Base-by-base conservation (phyloP, 345 rosid genomes). In the Erysimum cheiranthoides region DNA sequence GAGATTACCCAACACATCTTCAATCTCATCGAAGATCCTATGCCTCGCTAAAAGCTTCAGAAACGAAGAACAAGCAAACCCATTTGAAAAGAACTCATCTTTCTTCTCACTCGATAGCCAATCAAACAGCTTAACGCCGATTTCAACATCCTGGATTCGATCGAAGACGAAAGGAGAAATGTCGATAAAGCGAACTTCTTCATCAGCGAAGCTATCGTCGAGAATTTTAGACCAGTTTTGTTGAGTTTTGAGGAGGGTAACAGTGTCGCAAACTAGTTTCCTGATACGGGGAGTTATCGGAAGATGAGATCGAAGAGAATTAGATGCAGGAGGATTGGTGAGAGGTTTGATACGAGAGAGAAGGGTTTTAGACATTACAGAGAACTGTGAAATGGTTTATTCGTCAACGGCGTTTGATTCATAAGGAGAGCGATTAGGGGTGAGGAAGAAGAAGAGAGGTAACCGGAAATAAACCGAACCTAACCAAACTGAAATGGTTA, bases 261-360 rank as follows among this genome's bases (percentile, higher is more conserved):
- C 63, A 61, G 79, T 79, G 56, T 91, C 86, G 65, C 65, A 64
- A 18, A 91, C 81, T 52, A 86, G 85, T 34, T 57, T 56, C 49
- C 70, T 85, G 73, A 85, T 42, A 49, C 50, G 78, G 49, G 85
- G 82, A 21, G 89, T 64, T 3, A 57, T 56, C 31, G 79, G 78
- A 66, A 78, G 53, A 8, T 74, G 76, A 30, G 89, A 82, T 75
- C 69, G 60, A 3, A 80, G 36, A 30, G 53, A 3, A 25, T 43
- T 59, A 9, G 68, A 50, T 49, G 30, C 54, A 74, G 45, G 70
- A 53, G 78, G 72, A 70, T 32, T 74, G 56, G 69, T 76, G n/a
- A 72, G 76, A 46, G 93, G 97, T 79, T 83, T 88, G 70, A 93
- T 86, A 54, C 83, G 86, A 73, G 98, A 86, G 68, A 90, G 86